Conservation (phyloP, 805 yeast genomes). For the Candida nitratophila region DNA sequence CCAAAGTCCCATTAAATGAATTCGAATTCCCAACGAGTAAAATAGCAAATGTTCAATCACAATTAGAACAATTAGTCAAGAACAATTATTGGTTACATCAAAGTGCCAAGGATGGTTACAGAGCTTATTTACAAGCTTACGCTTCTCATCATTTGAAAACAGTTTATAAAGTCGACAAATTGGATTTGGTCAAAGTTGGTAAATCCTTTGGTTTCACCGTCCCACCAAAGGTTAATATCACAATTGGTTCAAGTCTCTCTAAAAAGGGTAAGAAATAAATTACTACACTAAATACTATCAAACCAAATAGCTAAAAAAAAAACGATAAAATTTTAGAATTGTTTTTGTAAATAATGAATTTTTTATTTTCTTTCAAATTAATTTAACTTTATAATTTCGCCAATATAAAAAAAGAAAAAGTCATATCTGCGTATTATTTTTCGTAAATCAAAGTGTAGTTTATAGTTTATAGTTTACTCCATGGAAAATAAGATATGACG, state of each 20-base stretch:
- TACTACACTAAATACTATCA: too few species aligned
- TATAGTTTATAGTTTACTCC: too few species aligned
- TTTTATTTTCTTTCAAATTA: too few species aligned
- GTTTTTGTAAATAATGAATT: too few species aligned
- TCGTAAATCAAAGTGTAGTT: too few species aligned
- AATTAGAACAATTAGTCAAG: conserved; percentile 82
- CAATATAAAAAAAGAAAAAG: conserved; percentile 3
- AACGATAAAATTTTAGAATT: too few species aligned
- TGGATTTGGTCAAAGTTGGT: conserved; percentile 92
- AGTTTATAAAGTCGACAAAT: conserved; percentile 91
- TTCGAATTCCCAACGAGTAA: conserved; percentile 92
- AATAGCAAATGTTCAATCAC: conserved; percentile 94
- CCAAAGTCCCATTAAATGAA: conserved; percentile 95
- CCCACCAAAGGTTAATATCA: conserved; percentile 95
- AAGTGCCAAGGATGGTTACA: conserved; percentile 94
- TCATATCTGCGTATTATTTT: too few species aligned
- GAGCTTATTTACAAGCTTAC: conserved; percentile 94
- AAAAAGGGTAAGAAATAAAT: conserved; percentile 9
- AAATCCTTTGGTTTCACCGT: conserved; percentile 90
- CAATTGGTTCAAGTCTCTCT: conserved; percentile 78
- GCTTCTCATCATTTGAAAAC: conserved; percentile 95
- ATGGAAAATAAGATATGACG: too few species aligned
- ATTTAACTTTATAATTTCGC: too few species aligned
- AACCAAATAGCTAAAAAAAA: too few species aligned
- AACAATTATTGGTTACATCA: conserved; percentile 93